Evolutionary conservation across 2,329 filamentous ascomycete genomes (phyloP), one percentile per base, ranked within the genome.

Genomic region (Onygenales sp.): DNA sequence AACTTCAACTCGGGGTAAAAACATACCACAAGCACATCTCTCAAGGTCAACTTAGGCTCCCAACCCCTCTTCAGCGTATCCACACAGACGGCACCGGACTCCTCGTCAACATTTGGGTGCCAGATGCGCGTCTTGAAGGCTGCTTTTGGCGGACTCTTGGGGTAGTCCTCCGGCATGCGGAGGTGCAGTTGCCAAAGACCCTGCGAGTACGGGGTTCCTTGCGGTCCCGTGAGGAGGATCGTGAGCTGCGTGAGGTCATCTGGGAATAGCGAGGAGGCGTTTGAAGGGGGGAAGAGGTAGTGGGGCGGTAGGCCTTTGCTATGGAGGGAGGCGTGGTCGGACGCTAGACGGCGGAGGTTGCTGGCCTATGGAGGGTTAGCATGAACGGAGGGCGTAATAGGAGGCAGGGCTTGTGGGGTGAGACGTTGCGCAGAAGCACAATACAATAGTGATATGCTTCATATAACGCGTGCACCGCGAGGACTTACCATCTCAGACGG

Each of bases 51-150:
- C 32, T 71, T 77, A 11, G 73, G 69, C 54, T 79, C 75, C 82
- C 82, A 85, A 60, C 84, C 82, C 46, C 79, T 72, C 68, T 84
- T 85, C 44, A 85, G 62, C 2, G 82, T 84, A 67, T 84, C 82
- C 2, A 85, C 79, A 56, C 82, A 85, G 2, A 85, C 80, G 0
- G 77, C 77, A 5, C 82, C 82, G 0, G 78, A 80, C n/a, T 72
- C 69, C 51, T 82, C 79, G 57, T 84, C 81, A 49, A 85, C 78
- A 60, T 85, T 85, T 0, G 82, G 82, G 59, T 85, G 82, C 75
- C 80, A 85, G 58, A 84, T 79, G 5, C 76, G 73, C 2, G 81
- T 84, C 52, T 74, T 75, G 62, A 85, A 84, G 35, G 75, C 73
- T 2, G 81, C 82, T 42, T 80, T 84, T 46, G 69, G 73, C 50